Conservation (phyloP, 1,139 yeast genomes). For the Yamadazyma conglobata region DNA sequence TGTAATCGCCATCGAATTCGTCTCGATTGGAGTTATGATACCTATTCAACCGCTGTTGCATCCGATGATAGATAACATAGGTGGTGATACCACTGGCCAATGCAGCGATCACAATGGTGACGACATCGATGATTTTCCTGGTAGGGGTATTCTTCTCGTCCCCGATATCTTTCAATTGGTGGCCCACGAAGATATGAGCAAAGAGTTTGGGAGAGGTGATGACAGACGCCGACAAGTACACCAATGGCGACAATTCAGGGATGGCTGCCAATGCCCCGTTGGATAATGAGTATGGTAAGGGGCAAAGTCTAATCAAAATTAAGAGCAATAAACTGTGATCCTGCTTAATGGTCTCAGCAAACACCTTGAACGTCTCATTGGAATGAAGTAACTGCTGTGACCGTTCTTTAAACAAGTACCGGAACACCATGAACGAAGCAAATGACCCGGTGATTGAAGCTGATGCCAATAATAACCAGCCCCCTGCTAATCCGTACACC, state of each 20-base stretch:
- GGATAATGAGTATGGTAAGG: conserved; percentile 87
- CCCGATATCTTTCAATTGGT: conserved; percentile 69
- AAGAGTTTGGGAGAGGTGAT: conserved; percentile 79
- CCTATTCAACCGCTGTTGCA: conserved; percentile 38
- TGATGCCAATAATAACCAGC: conserved; percentile 72
- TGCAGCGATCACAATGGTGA: conserved; percentile 60
- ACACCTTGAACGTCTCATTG: conserved; percentile 69
- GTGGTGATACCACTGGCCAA: conserved; percentile 61
- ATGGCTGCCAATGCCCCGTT: conserved; percentile 90
- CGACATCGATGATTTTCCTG: conserved; percentile 56
- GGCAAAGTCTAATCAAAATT: conserved; percentile 76
- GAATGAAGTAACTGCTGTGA: conserved; percentile 49
- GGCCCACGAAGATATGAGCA: conserved; percentile 77
- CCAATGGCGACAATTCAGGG: conserved; percentile 61
- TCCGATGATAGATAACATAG: conserved; percentile 65
- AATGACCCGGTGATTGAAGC: conserved; percentile 76
- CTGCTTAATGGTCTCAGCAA: conserved; percentile 66
- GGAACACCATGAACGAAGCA: conserved; percentile 64
- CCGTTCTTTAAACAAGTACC: conserved; percentile 53
- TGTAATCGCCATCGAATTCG: conserved; percentile 14
- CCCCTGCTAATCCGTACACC: conserved; percentile 76
- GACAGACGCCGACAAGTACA: conserved; percentile 68
- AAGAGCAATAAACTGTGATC: conserved; percentile 63
- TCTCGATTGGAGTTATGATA: conserved; percentile 24
- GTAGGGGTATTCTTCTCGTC: conserved; percentile 47